These are phyloP conservation scores for Candida caryicola DNA, from an alignment of 805 yeast species.

Conservation along the genomic window DNA sequence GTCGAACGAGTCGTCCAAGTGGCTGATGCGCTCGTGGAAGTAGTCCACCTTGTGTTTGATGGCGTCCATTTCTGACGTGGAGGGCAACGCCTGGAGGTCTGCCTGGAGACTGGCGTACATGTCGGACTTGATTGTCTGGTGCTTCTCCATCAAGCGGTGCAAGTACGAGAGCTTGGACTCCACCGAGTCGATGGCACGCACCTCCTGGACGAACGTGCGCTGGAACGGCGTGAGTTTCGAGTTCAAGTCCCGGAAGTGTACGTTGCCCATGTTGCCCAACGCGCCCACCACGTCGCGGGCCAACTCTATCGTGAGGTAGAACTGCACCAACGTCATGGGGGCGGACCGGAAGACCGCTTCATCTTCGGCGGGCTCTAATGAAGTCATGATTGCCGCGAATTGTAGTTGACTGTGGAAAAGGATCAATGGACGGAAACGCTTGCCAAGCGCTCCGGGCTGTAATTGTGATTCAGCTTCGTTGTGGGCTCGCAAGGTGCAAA, in stretches of 20 bases:
- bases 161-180: slow-evolving; percentile 30
- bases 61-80: slow-evolving; percentile 35
- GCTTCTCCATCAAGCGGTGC: slow-evolving; percentile 28
- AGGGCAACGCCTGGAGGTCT: slow-evolving; percentile 46
- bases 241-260: slow-evolving; percentile 50
- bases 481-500: too few relatives aligned
- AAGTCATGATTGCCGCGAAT: neutral
- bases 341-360: slow-evolving; percentile 48
- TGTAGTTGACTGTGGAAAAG: too few relatives aligned
- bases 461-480: too few relatives aligned
- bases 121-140: slow-evolving; percentile 25
- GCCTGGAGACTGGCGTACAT: slow-evolving; percentile 32
- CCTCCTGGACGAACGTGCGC: slow-evolving; percentile 42
- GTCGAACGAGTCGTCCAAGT: slow-evolving; percentile 34
- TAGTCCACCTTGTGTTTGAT: slow-evolving; percentile 23
- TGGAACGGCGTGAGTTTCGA: slow-evolving; percentile 44
- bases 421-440: too few relatives aligned
- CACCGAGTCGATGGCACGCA: slow-evolving; percentile 35
- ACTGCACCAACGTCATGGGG: slow-evolving; percentile 48
- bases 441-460: too few relatives aligned
- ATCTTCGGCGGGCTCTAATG: neutral
- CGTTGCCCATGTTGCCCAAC: slow-evolving; percentile 38
- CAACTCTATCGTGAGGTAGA: slow-evolving; percentile 46
- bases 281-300: slow-evolving; percentile 41
- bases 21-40: slow-evolving; percentile 31